phyloP scores from a whole-genome alignment of 352 stramenopile species.

The Globisporangium ultimum region DNA sequence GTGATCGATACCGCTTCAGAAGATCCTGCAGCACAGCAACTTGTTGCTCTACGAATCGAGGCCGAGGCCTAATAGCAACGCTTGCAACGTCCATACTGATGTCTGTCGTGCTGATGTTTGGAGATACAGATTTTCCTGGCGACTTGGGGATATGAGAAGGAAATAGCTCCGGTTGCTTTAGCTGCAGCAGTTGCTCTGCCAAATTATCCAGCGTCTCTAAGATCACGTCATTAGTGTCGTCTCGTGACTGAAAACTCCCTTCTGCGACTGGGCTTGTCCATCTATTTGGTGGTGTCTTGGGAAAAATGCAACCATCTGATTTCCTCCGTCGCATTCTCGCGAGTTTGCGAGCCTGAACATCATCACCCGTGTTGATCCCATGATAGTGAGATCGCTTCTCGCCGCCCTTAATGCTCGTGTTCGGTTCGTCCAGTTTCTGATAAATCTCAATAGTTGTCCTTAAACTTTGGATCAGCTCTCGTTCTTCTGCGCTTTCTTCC shows the following conservation, averaged over 20 bases:
- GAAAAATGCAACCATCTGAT: conserved; percentile 17
- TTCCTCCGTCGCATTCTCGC: conserved; percentile 18
- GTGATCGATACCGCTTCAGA: conserved; percentile 38
- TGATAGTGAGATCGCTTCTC: conserved; percentile 8
- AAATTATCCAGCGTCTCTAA: conserved; percentile 36
- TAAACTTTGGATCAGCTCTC: conserved; percentile 56
- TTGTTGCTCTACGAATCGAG: conserved; percentile 50
- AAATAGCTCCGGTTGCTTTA: conserved; percentile 31
- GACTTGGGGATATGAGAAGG: conserved; percentile 9
- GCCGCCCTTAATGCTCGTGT: conserved; percentile 11
- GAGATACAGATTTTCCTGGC: conserved; percentile 8
- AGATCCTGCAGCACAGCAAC: conserved; percentile 44
- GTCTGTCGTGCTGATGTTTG: not conserved
- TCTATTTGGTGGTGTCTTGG: conserved; percentile 11
- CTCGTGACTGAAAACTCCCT: conserved; percentile 30
- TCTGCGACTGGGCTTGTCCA: conserved; percentile 21
- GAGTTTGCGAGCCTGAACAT: conserved; percentile 5
- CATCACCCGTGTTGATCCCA: conserved; percentile 10
- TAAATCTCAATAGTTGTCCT: conserved; percentile 57
- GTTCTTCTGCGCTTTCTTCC: conserved; percentile 45
- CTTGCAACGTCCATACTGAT: conserved; percentile 5
- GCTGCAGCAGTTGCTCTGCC: conserved; percentile 39
- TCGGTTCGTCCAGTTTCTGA: conserved; percentile 53
- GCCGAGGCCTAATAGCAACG: conserved; percentile 23
- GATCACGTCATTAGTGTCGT: conserved; percentile 43